phyloP scores from a whole-genome alignment of 2,329 filamentous ascomycete species.

The Colletotrichum orchidophilum region DNA sequence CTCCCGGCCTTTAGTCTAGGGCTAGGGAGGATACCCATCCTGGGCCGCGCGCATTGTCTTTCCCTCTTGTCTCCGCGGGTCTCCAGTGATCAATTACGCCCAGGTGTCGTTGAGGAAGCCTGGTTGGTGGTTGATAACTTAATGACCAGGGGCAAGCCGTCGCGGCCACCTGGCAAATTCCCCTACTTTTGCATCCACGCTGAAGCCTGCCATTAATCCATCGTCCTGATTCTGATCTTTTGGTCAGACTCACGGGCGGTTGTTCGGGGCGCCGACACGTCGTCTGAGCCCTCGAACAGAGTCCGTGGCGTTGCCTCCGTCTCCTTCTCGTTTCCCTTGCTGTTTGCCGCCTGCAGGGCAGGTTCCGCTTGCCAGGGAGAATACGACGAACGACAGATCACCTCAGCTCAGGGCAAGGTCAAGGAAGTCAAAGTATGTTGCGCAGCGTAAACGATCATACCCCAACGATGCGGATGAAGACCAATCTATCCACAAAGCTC shows the following conservation, averaged over 20 bases:
- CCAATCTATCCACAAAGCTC: neutral
- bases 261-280: neutral
- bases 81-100: neutral
- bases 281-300: neutral
- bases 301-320: conserved; percentile 21
- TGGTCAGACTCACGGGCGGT: neutral
- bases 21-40: neutral
- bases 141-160: neutral
- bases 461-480: neutral
- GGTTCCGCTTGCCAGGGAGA: conserved; percentile 19
- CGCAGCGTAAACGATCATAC: neutral
- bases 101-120: neutral
- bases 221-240: neutral
- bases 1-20: conserved; percentile 5
- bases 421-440: conserved; percentile 5
- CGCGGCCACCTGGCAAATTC: neutral
- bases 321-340: conserved; percentile 5
- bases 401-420: neutral
- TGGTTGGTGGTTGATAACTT: neutral
- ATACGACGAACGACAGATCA: neutral
- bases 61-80: conserved; percentile 20
- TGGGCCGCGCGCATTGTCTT: conserved; percentile 15
- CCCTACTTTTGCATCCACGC: neutral
- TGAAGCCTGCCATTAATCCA: conserved; percentile 16
- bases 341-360: conserved; percentile 3